Percentiles rank a stretch among this genome's conserved stretches.
Evolutionary conservation across 331 rosid genomes (phyloP).

Genomic region (Quercus tomentella): DNA sequence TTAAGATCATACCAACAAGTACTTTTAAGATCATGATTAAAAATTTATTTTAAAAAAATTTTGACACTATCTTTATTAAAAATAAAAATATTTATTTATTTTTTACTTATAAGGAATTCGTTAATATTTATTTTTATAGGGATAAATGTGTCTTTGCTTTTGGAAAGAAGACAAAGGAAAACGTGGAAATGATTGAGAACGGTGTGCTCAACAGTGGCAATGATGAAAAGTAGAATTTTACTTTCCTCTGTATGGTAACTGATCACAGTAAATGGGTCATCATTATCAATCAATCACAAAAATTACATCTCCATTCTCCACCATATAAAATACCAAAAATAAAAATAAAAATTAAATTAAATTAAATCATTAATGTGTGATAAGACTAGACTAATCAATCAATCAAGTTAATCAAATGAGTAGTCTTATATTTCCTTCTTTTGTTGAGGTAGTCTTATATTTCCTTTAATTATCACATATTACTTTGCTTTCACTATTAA

Average conservation of each 20-base stretch:
- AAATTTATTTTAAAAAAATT: too few species aligned
- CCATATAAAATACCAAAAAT: too few species aligned
- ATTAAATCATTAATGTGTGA: not conserved
- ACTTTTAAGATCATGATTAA: rapidly evolving
- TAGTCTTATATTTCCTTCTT: not conserved
- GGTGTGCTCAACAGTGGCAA: slow-evolving; percentile 5
- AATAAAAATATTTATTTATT: too few species aligned
- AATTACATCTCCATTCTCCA: too few species aligned
- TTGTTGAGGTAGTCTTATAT: not conserved
- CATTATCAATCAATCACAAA: not conserved
- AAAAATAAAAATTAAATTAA: not conserved
- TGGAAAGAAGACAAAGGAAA: not conserved
- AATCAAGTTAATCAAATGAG: not conserved
- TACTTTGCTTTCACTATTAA: not conserved
- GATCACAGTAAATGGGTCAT: slow-evolving; percentile 6
- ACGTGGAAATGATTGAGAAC: slow-evolving; percentile 24
- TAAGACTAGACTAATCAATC: not conserved
- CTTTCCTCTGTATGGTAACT: slow-evolving; percentile 23
- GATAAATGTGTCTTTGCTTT: not conserved
- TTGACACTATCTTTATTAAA: too few species aligned
- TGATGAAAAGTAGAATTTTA: slow-evolving; percentile 19
- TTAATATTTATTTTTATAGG: too few species aligned
- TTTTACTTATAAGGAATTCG: too few species aligned
- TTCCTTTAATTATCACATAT: not conserved
- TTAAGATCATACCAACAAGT: rapidly evolving